Evolutionary conservation across 257 asterid genomes (phyloP), one percentile per base, ranked within the genome.

Genomic region (Solanum appendiculatum): DNA sequence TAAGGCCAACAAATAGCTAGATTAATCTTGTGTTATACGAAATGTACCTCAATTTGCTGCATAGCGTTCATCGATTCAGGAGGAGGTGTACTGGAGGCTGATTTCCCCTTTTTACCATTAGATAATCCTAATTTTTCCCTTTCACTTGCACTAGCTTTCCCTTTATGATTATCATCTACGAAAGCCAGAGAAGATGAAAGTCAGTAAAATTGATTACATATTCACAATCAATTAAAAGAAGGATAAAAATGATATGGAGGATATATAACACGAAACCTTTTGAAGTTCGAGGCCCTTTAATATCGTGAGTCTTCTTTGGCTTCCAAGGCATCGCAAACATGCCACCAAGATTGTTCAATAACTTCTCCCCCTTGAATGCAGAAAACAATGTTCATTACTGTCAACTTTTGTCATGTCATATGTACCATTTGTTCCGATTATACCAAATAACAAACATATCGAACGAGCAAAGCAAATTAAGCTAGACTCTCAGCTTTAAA

Each of bases 281-380:
- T 29, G 95, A 84, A 72, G 92, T 92, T 89, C 85, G 63, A 5
- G 99, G 99, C 73, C 99, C 99, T 3, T 88, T 87, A 77, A 97
- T 94, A 6, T 89, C 92, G 82, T 63, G 88, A 5, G 93, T 89
- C 92, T 96, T 97, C 94, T 96, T 97, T 14, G 98, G 95, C 89
- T 93, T 97, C 99, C 99, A 96, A 20, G 99, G 95, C 98, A 68
- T 95, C 2, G 99, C 93, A 78, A 97, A 97, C 99, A 97, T 97
- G 75, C 99, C 99, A 6, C 99, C 99, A 33, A 97, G 98, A 90
- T 90, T 93, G 75, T 93, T 95, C 95, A 97, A 87, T 90, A 97
- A 87, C 90, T 95, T 97, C 90, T 97, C 99, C 21, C 99, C 99
- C 99, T 97, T 82, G 21, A 87, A 85, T 88, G 36, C 33, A 54